These are phyloP conservation scores for Kluyveromyces starmeri DNA, from an alignment of 805 yeast genomes.

Conservation along the genomic window DNA sequence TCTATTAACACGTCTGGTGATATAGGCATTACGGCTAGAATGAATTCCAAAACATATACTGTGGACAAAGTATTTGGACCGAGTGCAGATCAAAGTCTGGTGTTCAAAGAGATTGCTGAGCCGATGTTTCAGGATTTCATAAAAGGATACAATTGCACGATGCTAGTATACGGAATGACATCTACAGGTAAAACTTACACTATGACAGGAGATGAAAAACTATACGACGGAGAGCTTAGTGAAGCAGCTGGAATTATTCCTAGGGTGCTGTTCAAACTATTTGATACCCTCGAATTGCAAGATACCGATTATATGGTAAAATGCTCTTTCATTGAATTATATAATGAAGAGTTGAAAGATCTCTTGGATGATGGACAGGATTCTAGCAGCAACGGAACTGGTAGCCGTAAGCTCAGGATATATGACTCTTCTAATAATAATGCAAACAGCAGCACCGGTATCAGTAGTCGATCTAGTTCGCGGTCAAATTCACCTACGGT, in stretches of 20 bases:
- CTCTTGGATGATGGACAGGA: constrained; percentile 35
- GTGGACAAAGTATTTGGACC: constrained; percentile 83
- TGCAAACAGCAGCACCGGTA: constrained; percentile 8
- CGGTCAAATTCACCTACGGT: constrained; percentile 20
- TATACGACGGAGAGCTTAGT: constrained; percentile 28
- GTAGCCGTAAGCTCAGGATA: constrained; percentile 43
- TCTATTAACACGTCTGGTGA: constrained; percentile 37
- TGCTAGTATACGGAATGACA: constrained; percentile 86
- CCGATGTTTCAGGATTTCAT: constrained; percentile 60
- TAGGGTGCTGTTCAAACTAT: constrained; percentile 46
- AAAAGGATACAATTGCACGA: constrained; percentile 70
- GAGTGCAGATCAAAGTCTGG: constrained; percentile 58
- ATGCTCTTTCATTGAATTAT: constrained; percentile 75
- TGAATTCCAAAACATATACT: constrained; percentile 48
- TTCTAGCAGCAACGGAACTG: constrained; percentile 17
- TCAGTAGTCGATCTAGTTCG: constrained; percentile 12
- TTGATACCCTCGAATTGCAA: constrained; percentile 37
- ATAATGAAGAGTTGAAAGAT: constrained; percentile 79
- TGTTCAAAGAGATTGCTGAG: constrained; percentile 60
- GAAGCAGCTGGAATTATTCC: constrained; percentile 61
- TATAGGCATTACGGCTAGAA: constrained; percentile 32
- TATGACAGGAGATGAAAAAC: constrained; percentile 59
- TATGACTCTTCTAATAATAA: constrained; percentile 32
- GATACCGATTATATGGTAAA: constrained; percentile 54
- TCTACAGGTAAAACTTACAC: constrained; percentile 84